phyloP scores from a whole-genome alignment of 192 early-diverging fungal species.

The Thoreauomyces humboldtii region DNA sequence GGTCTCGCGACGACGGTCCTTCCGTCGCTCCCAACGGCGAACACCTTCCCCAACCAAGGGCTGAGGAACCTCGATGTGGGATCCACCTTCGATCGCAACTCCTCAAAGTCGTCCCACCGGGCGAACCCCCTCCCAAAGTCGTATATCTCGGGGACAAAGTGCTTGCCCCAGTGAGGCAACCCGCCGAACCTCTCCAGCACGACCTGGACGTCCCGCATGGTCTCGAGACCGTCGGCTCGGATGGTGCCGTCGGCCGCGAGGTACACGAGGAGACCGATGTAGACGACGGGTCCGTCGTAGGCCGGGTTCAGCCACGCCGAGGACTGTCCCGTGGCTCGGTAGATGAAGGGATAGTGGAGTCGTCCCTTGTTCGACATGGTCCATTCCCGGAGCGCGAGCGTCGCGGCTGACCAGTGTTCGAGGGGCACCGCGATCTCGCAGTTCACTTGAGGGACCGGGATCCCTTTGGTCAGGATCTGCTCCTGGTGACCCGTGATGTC shows the following conservation, averaged over 20 bases:
- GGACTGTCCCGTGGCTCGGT: slow-evolving; percentile 25
- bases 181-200: slow-evolving; percentile 31
- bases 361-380: background rate
- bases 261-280: slow-evolving; percentile 38
- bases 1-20: no score
- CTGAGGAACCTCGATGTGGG: slow-evolving; percentile 5
- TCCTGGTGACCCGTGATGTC: slow-evolving; percentile 23
- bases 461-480: slow-evolving; percentile 34
- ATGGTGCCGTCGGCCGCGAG: slow-evolving; percentile 26
- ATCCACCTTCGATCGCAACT: slow-evolving; percentile 1
- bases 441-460: slow-evolving; percentile 43
- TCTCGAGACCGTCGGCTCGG: slow-evolving; percentile 23
- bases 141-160: slow-evolving; percentile 28
- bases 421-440: slow-evolving; percentile 39
- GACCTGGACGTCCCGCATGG: slow-evolving; percentile 27
- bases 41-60: background rate
- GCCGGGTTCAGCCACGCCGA: slow-evolving; percentile 27
- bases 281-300: slow-evolving; percentile 12
- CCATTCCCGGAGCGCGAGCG: slow-evolving; percentile 18
- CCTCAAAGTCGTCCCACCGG: slow-evolving; percentile 5
- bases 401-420: slow-evolving; percentile 13
- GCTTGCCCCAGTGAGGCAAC: slow-evolving; percentile 39
- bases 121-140: slow-evolving; percentile 12
- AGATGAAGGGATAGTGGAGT: slow-evolving; percentile 41
- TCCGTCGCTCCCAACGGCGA: background rate